phyloP scores from a whole-genome alignment of 2,329 filamentous ascomycete species.

The Rosellinia necatrix region DNA sequence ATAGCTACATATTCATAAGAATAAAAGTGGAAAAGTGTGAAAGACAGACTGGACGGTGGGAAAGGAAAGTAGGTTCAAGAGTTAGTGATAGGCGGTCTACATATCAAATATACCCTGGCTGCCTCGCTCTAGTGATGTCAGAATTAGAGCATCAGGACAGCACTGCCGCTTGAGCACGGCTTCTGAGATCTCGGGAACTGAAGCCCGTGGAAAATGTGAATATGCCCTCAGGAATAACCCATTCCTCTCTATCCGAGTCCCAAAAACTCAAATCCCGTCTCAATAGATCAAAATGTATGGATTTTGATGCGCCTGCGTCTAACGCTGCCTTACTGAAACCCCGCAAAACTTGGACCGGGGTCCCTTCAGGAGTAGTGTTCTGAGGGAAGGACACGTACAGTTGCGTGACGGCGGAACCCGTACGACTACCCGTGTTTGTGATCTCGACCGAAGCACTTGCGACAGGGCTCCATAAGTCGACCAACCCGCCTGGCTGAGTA shows the following conservation, averaged over 20 bases:
- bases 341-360: slow-evolving; percentile 54
- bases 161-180: not conserved
- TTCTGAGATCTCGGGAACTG: slow-evolving; percentile 28
- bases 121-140: no score
- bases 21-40: no score
- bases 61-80: no score
- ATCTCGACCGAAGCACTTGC: slow-evolving; percentile 52
- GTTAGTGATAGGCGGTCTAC: no score
- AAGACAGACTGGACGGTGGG: no score
- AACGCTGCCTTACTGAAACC: slow-evolving; percentile 58
- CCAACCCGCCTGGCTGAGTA: slow-evolving; percentile 58
- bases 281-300: slow-evolving; percentile 51
- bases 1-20: no score
- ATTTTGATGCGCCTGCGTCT: slow-evolving; percentile 45
- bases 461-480: slow-evolving; percentile 58
- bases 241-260: slow-evolving; percentile 50
- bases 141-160: no score
- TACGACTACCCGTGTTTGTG: slow-evolving; percentile 55
- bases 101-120: no score
- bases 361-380: slow-evolving; percentile 44
- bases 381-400: slow-evolving; percentile 56
- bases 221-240: slow-evolving; percentile 39
- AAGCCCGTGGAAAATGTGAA: slow-evolving; percentile 29
- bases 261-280: slow-evolving; percentile 55
- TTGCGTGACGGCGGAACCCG: slow-evolving; percentile 57